These are phyloP conservation scores for Botrytis cinerea DNA, from an alignment of 2,329 filamentous ascomycete species.

Conservation along the genomic window DNA sequence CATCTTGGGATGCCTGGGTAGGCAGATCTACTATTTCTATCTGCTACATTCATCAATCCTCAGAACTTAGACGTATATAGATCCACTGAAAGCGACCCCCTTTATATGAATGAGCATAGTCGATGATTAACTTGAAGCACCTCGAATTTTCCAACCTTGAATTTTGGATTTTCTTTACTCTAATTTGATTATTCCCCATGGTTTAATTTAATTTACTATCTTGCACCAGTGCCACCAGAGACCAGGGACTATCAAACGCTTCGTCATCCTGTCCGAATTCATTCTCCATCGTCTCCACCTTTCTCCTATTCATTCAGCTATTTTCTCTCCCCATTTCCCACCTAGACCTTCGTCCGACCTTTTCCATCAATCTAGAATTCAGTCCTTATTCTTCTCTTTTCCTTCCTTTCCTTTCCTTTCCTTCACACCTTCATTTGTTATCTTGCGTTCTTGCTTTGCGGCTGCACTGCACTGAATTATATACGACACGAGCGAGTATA, in stretches of 20 bases:
- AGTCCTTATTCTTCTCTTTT: neutral
- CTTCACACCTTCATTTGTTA: slow-evolving; percentile 3
- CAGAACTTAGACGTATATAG: neutral
- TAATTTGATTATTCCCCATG: neutral
- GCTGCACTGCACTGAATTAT: neutral
- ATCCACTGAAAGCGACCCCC: neutral
- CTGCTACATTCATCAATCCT: neutral
- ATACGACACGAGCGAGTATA: neutral
- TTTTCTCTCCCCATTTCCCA: neutral
- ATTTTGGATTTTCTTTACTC: neutral
- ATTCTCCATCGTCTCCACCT: slow-evolving; percentile 12
- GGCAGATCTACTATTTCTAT: neutral
- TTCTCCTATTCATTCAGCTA: slow-evolving; percentile 18
- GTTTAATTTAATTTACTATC: slow-evolving; percentile 1
- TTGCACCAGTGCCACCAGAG: neutral
- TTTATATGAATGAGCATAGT: neutral
- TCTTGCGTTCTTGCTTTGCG: neutral
- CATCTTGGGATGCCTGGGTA: neutral
- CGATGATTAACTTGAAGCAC: slow-evolving; percentile 5
- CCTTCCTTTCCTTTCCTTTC: neutral
- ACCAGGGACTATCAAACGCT: slow-evolving; percentile 14
- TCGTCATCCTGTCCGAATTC: slow-evolving; percentile 11
- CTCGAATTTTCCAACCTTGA: neutral
- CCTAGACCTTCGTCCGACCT: neutral
- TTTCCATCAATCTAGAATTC: slow-evolving; percentile 1